phyloP scores from a whole-genome alignment of 345 rosid genomes.

The Anacardium occidentale region DNA sequence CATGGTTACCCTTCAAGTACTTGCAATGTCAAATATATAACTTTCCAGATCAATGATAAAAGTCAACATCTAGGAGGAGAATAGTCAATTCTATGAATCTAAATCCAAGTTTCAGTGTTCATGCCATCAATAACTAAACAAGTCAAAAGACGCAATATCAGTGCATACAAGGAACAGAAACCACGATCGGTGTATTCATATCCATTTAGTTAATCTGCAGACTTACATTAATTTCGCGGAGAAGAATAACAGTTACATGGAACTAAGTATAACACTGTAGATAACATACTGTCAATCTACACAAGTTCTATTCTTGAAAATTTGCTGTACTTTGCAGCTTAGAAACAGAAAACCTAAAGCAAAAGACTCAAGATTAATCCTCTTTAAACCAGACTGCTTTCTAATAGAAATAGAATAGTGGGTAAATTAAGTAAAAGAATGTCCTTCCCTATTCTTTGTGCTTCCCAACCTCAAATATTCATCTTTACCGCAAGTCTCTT shows the following conservation, averaged over 20 bases:
- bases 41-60: not conserved
- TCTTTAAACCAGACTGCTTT: not conserved
- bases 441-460: not conserved
- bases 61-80: not conserved
- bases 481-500: not conserved
- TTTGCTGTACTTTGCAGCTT: not conserved
- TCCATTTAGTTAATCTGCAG: no score
- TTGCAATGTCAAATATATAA: not conserved
- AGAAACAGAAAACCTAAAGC: not conserved
- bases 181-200: no score
- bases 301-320: no score
- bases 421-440: not conserved
- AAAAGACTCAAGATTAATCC: not conserved
- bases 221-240: no score
- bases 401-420: not conserved
- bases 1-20: not conserved
- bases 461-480: no score
- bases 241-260: no score
- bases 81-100: not conserved
- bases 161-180: no score
- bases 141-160: no score
- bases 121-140: not conserved
- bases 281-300: no score
- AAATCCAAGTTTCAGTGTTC: not conserved
- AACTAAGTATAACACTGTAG: no score